These are phyloP conservation scores for Dipteronia sinensis DNA, from an alignment of 345 rosid species.

Conservation along the genomic window DNA sequence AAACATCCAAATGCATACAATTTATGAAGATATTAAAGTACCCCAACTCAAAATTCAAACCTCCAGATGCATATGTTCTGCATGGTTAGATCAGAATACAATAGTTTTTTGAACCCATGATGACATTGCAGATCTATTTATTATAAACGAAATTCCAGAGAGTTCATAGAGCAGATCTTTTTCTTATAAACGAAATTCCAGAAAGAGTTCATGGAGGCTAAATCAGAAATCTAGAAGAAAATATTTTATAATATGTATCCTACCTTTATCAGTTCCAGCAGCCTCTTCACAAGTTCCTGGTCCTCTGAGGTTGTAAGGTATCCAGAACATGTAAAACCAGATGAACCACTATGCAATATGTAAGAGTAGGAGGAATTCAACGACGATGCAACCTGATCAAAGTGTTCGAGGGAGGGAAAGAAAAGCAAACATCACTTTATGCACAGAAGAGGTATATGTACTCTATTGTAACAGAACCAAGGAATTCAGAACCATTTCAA, in stretches of 20 bases:
- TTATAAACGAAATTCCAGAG: conserved; percentile 3
- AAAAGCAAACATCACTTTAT: background rate
- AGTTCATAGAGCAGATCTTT: too few species aligned
- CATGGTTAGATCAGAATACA: background rate
- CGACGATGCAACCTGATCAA: conserved; percentile 74
- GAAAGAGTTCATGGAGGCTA: background rate
- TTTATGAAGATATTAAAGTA: background rate
- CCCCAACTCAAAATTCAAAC: conserved; percentile 12
- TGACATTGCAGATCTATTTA: background rate
- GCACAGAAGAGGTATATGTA: too few species aligned
- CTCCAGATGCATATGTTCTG: background rate
- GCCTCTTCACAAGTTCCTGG: conserved; percentile 89
- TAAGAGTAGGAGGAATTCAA: conserved; percentile 91
- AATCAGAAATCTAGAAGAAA: conserved; percentile 14
- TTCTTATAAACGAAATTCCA: too few species aligned
- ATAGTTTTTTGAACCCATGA: background rate
- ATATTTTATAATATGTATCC: conserved; percentile 20
- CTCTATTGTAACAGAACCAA: too few species aligned
- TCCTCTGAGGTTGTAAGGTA: conserved; percentile 72
- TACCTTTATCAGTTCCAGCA: conserved; percentile 96
- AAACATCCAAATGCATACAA: conserved; percentile 7
- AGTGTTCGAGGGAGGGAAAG: conserved; percentile 7
- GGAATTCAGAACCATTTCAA: too few species aligned
- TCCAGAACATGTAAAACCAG: conserved; percentile 91
- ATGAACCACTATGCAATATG: conserved; percentile 77